These are phyloP conservation scores for Ascoidea rubescens DNA, from an alignment of 805 yeast genomes.

Conservation along the genomic window DNA sequence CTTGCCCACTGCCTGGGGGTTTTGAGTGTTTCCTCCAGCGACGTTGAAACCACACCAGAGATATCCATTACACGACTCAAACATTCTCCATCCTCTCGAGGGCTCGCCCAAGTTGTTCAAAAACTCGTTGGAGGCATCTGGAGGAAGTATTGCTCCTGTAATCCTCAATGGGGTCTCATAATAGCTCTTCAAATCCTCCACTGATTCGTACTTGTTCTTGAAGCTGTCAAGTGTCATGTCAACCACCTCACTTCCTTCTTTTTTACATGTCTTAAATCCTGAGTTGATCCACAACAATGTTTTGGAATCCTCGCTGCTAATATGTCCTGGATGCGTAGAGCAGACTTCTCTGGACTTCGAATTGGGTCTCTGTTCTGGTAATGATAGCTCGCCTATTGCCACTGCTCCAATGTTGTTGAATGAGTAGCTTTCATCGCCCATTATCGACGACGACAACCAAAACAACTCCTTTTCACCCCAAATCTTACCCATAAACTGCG, in stretches of 20 bases:
- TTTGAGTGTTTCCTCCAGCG: background rate
- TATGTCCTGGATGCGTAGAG: constrained; percentile 40
- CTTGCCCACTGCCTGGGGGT: background rate
- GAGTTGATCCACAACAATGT: constrained; percentile 43
- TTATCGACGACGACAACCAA: constrained; percentile 49
- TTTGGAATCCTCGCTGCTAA: background rate
- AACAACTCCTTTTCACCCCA: constrained; percentile 68
- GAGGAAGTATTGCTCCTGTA: constrained; percentile 37
- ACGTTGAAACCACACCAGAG: constrained; percentile 29
- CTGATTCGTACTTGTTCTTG: constrained; percentile 3
- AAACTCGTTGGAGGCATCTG: constrained; percentile 15
- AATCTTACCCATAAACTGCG: constrained; percentile 29
- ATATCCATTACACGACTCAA: constrained; percentile 23
- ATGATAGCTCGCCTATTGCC: constrained; percentile 34
- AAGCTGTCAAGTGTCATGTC: constrained; percentile 17
- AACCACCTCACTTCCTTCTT: constrained; percentile 21
- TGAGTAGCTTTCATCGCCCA: constrained; percentile 40
- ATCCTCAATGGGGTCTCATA: constrained; percentile 27
- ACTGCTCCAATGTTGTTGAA: constrained; percentile 42
- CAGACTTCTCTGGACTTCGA: constrained; percentile 27
- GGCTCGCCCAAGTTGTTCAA: background rate
- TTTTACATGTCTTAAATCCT: constrained; percentile 35
- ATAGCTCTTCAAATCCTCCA: constrained; percentile 16
- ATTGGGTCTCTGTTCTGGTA: constrained; percentile 14
- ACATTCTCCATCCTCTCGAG: constrained; percentile 21